These are phyloP conservation scores for Nakazawaea ernobii DNA, from an alignment of 805 yeast species.

Conservation along the genomic window DNA sequence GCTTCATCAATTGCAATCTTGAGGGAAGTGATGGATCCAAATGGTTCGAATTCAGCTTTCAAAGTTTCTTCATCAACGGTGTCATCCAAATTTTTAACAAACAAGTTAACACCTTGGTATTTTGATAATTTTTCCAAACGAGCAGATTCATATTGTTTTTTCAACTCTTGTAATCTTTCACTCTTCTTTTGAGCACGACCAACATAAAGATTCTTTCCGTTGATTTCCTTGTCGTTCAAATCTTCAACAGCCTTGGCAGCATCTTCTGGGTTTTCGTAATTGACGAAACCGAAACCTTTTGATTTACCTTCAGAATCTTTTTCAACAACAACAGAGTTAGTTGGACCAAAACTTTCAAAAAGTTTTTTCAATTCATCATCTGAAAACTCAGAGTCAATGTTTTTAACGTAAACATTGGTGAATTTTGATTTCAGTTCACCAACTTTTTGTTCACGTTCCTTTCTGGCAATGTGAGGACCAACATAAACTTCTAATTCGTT, in stretches of 20 bases:
- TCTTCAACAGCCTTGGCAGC: conserved; percentile 91
- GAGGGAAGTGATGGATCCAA: conserved; percentile 92
- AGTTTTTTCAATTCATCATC: conserved; percentile 67
- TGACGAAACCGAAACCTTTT: conserved; percentile 94
- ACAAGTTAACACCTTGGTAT: conserved; percentile 96
- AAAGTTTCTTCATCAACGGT: conserved; percentile 85
- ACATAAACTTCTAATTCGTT: conserved; percentile 95
- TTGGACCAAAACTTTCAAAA: conserved; percentile 68
- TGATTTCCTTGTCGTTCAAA: conserved; percentile 80
- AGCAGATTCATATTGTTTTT: conserved; percentile 87
- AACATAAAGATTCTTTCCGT: conserved; percentile 83
- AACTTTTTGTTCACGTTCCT: conserved; percentile 90
- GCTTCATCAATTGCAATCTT: conserved; percentile 93
- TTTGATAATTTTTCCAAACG: conserved; percentile 88
- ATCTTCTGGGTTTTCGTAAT: conserved; percentile 80
- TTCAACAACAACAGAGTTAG: conserved; percentile 80
- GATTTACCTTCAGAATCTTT: conserved; percentile 82
- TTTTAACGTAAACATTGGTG: conserved; percentile 95
- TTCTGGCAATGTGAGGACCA: conserved; percentile 87
- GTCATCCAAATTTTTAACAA: conserved; percentile 95
- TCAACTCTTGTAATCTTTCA: conserved; percentile 95
- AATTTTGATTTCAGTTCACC: conserved; percentile 87
- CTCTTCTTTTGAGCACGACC: conserved; percentile 99
- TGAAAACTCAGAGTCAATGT: conserved; percentile 66
- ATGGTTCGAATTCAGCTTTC: conserved; percentile 86